Base-by-base conservation (phyloP, 148 eudicot genomes). In the Amaranthus palmeri region DNA sequence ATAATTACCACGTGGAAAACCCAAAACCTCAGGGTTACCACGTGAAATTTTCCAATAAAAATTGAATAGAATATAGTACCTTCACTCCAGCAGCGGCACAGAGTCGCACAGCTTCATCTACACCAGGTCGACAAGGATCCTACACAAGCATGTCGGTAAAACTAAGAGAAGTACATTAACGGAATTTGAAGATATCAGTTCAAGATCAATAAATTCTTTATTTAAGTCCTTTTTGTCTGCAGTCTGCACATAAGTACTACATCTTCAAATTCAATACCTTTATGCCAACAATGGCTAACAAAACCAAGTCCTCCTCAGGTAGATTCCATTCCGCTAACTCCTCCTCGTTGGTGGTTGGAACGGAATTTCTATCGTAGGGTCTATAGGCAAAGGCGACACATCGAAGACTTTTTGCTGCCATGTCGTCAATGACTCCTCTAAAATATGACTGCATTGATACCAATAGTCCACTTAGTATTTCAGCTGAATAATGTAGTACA, bases 81-180 rank as follows among this genome's bases (percentile, higher is more conserved):
- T 88, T 87, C 54, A 93, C 92, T 66, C 98, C 98, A 65, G 98
- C 93, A 60, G 84, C 80, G 59, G 81, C 73, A 65, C 98, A 93
- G 13, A 88, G 62, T 74, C 78, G 79, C 69, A 93, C 98, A 41
- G 98, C 96, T 57, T 88, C 90, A 80, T 74, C 85, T 55, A 90
- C 98, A 74, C 96, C 96, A 45, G 96, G 89, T 13, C 96, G 93
- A 72, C 98, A 90, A 73, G 98, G 98, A 83, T 93, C 98, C 98
- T 92, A 76, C 67, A 80, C 17, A 82, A 67, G 74, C 60, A 72
- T 13, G 69, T 49, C n/a, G 52, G 36, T 18, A 46, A 10, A 78
- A 42, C 65, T 57, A 18, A 71, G 8, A 13, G 6, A 36, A 65
- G 53, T 60, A 51, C 67, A 62, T 49, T 7, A 47, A 17, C 1